Evolutionary conservation across 2,329 filamentous ascomycete genomes (phyloP).

Genomic region (Trichoderma sp.): DNA sequence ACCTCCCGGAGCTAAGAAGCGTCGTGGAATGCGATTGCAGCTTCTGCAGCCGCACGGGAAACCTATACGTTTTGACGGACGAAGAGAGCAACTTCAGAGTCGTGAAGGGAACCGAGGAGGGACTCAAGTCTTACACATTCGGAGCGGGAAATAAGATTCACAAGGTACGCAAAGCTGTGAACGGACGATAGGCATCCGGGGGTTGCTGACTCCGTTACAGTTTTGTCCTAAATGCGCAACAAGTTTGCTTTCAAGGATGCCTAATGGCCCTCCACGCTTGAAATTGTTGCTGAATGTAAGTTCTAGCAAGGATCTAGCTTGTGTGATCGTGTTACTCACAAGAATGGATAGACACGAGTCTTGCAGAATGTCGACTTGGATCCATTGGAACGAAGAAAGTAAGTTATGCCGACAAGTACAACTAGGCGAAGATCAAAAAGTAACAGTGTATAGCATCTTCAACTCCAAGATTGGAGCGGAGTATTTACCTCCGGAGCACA

Average conservation of each 20-base stretch:
- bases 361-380: constrained; percentile 31
- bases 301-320: background rate
- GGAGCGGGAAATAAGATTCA: constrained; percentile 39
- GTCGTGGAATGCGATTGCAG: constrained; percentile 64
- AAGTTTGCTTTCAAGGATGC: constrained; percentile 34
- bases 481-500: constrained; percentile 39
- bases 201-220: constrained; percentile 29
- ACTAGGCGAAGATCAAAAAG: constrained; percentile 23
- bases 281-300: constrained; percentile 22
- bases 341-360: background rate
- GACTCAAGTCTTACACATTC: constrained; percentile 46
- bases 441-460: background rate
- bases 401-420: constrained; percentile 39
- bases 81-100: constrained; percentile 37
- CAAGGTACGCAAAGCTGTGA: constrained; percentile 34
- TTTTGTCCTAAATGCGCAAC: constrained; percentile 54
- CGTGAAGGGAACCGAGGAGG: constrained; percentile 44
- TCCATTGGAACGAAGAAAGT: constrained; percentile 40
- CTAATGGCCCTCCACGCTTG: background rate
- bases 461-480: background rate
- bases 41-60: constrained; percentile 55
- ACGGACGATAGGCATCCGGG: no score
- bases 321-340: background rate
- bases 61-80: constrained; percentile 36
- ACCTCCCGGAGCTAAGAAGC: constrained; percentile 56